These are phyloP conservation scores for Inga leiocalycina DNA, from an alignment of 306 rosid genomes.

Conservation along the genomic window DNA sequence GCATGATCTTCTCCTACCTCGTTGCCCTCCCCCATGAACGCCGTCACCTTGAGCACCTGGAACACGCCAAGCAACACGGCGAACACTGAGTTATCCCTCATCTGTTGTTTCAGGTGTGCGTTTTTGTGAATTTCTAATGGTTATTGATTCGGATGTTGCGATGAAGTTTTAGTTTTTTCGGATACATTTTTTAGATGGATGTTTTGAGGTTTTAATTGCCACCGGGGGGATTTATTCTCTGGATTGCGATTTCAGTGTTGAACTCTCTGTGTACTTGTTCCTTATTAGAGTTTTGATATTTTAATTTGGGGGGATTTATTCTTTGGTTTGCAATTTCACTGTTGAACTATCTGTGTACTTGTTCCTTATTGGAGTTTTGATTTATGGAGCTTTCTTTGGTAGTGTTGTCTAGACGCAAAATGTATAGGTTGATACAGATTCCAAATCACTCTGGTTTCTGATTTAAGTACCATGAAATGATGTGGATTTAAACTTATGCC, in stretches of 20 bases:
- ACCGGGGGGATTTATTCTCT: not conserved
- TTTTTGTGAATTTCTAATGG: not conserved
- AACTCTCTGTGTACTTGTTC: not conserved
- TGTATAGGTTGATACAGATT: not conserved
- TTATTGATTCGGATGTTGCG: not conserved
- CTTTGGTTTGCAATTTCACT: not conserved
- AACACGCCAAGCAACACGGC: slow-evolving; percentile 69
- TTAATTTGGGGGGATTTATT: not conserved
- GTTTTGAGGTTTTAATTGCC: not conserved
- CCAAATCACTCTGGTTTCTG: not conserved
- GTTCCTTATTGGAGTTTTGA: not conserved
- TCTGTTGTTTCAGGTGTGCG: slow-evolving; percentile 20
- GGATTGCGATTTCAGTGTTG: not conserved
- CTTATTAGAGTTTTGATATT: not conserved
- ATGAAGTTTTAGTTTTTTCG: not conserved
- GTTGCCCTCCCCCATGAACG: slow-evolving; percentile 70
- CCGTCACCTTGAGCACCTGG: slow-evolving; percentile 65
- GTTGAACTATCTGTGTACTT: not conserved
- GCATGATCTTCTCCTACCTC: slow-evolving; percentile 67
- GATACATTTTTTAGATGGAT: not conserved
- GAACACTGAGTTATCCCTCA: slow-evolving; percentile 24
- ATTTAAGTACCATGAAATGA: not conserved
- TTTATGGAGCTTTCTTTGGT: not conserved
- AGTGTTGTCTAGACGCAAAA: not conserved
- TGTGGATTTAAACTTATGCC: not conserved